These are phyloP conservation scores for Pterocarpus santalinus DNA, from an alignment of 306 rosid genomes.

Conservation along the genomic window DNA sequence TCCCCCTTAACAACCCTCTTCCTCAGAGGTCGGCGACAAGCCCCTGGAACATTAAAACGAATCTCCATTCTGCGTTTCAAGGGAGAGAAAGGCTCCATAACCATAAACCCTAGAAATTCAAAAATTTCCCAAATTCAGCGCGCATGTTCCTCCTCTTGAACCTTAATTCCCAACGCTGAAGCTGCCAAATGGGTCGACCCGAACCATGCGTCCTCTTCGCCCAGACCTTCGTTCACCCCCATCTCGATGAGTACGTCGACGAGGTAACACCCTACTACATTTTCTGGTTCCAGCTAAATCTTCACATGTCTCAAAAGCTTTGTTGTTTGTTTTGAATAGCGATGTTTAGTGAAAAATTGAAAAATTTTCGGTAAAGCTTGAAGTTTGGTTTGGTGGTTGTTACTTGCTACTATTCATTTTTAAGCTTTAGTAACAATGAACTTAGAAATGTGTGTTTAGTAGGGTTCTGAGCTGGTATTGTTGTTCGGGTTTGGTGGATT, in stretches of 20 bases:
- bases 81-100: conserved; percentile 2
- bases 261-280: conserved; percentile 63
- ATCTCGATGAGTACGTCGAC: conserved; percentile 96
- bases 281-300: background rate
- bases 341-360: conserved; percentile 22
- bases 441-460: conserved; percentile 24
- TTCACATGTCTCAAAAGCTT: background rate
- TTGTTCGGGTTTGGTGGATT: background rate
- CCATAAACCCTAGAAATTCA: conserved; percentile 55
- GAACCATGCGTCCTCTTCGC: conserved; percentile 90
- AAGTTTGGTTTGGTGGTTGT: background rate
- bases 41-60: background rate
- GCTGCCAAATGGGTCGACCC: conserved; percentile 80
- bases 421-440: background rate
- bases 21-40: background rate
- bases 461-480: background rate
- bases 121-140: conserved; percentile 7
- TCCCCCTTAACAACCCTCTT: background rate
- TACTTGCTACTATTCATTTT: conserved; percentile 24
- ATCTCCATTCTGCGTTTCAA: background rate
- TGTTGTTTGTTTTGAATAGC: background rate
- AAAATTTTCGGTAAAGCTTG: background rate
- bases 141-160: conserved; percentile 45
- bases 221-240: conserved; percentile 89
- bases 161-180: conserved; percentile 30